phyloP scores from a whole-genome alignment of 176 grass and related monocot genomes.

The Chloris gayana region DNA sequence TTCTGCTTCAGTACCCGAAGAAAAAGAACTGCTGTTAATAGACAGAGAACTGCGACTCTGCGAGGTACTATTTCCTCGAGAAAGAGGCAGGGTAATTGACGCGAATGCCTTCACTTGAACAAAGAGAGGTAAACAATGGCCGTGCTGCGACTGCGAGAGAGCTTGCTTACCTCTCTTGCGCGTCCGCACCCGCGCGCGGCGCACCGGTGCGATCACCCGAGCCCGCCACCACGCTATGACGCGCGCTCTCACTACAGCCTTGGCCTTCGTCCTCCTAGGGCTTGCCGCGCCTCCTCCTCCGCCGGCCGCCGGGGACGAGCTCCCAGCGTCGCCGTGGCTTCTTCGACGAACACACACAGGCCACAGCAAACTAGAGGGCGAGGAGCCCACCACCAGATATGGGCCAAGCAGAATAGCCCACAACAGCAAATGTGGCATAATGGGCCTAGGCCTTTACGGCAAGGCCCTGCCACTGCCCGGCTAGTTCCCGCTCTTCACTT shows the following conservation, averaged over 20 bases:
- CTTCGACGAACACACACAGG: background rate
- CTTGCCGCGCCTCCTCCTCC: background rate
- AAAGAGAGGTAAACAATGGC: background rate
- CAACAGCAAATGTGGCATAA: no score
- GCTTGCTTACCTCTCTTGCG: constrained; percentile 30
- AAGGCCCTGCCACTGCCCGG: no score
- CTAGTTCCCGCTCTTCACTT: no score
- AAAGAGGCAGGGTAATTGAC: no score
- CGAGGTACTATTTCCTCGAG: no score
- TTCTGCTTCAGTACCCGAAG: no score
- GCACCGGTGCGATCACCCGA: constrained; percentile 60
- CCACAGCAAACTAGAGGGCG: no score
- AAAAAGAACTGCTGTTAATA: no score
- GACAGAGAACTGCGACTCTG: no score
- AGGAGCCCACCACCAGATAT: no score
- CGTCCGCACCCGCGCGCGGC: constrained; percentile 46
- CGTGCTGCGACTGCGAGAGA: background rate
- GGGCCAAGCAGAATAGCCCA: no score
- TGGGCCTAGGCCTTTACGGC: no score
- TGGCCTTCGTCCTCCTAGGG: background rate
- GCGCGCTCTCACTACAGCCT: background rate
- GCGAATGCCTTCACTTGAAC: background rate
- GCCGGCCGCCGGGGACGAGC: background rate
- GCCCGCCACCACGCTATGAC: constrained; percentile 80
- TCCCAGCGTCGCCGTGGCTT: constrained; percentile 27